These are phyloP conservation scores for Paecilomyces sp. DNA, from an alignment of 2,329 filamentous ascomycete genomes.

Conservation along the genomic window DNA sequence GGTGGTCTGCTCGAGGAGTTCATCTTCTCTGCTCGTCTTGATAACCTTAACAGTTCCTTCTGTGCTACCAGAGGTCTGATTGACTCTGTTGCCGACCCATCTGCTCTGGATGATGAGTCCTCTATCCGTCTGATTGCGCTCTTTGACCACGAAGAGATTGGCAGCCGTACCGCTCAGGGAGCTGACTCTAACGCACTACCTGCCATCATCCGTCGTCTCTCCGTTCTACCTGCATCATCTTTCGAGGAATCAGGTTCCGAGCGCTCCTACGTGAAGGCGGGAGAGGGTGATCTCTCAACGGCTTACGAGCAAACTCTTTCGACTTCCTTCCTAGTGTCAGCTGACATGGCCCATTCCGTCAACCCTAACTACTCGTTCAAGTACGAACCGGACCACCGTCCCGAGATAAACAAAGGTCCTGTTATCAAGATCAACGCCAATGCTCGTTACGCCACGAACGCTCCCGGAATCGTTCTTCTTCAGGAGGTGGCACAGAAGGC, in stretches of 20 bases:
- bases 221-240: conserved; percentile 61
- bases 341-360: conserved; percentile 95
- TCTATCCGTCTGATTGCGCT: conserved; percentile 86
- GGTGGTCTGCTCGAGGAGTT: conserved; percentile 90
- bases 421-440: conserved; percentile 99
- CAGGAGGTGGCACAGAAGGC: conserved; percentile 72
- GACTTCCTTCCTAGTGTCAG: conserved; percentile 87
- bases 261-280: conserved; percentile 56
- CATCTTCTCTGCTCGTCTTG: conserved; percentile 89
- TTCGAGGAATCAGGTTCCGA: conserved; percentile 47
- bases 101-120: conserved; percentile 65
- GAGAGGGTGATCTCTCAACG: conserved; percentile 60
- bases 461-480: conserved; percentile 84
- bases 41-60: conserved; percentile 96
- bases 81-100: conserved; percentile 59
- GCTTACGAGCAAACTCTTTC: conserved; percentile 90
- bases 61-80: conserved; percentile 83
- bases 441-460: conserved; percentile 92
- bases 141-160: conserved; percentile 98
- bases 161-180: conserved; percentile 84
- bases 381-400: conserved; percentile 84
- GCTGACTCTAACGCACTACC: conserved; percentile 89
- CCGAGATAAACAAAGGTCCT: conserved; percentile 91
- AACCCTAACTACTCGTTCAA: conserved; percentile 92
- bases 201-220: conserved; percentile 76